Evolutionary conservation across 192 early-diverging fungal species (phyloP).

Genomic region (Coemansia sp.): DNA sequence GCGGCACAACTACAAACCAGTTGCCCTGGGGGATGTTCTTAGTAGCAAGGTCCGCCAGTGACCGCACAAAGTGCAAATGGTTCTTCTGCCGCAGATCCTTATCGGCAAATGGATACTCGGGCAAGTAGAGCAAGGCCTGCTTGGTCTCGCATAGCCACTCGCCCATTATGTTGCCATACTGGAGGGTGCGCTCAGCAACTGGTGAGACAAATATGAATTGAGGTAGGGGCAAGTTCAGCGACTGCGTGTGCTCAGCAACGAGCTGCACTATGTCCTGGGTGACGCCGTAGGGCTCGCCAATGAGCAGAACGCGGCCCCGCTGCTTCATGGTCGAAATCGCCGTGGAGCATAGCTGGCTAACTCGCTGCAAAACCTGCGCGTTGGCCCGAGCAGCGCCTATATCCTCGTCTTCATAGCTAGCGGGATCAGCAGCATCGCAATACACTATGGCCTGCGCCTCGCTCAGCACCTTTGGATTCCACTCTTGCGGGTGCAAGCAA

Average conservation of each 20-base stretch:
- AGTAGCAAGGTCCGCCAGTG: conserved; percentile 36
- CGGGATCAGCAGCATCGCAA: conserved; percentile 46
- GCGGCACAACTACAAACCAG: conserved; percentile 52
- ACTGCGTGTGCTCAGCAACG: conserved; percentile 59
- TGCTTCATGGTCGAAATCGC: conserved; percentile 54
- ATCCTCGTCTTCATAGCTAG: conserved; percentile 18
- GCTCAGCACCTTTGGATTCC: conserved; percentile 39
- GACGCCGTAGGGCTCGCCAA: conserved; percentile 68
- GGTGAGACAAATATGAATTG: conserved; percentile 76
- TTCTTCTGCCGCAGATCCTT: conserved; percentile 54
- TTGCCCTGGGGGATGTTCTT: conserved; percentile 40
- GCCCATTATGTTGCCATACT: conserved; percentile 81
- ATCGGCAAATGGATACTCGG: conserved; percentile 59
- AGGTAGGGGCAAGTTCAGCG: conserved; percentile 62
- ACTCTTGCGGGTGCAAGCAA: conserved; percentile 56
- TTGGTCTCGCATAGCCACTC: conserved; percentile 80
- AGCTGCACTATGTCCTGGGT: conserved; percentile 76
- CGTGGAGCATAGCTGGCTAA: conserved; percentile 45
- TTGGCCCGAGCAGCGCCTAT: not conserved
- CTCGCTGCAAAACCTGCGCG: conserved; percentile 30
- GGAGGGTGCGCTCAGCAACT: conserved; percentile 73
- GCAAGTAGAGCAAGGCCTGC: conserved; percentile 70
- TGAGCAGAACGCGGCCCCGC: conserved; percentile 71
- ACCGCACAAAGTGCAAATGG: conserved; percentile 48
- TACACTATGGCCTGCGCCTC: conserved; percentile 51